Conservation (phyloP, 257 asterid genomes). For the Ilex aquifolium region DNA sequence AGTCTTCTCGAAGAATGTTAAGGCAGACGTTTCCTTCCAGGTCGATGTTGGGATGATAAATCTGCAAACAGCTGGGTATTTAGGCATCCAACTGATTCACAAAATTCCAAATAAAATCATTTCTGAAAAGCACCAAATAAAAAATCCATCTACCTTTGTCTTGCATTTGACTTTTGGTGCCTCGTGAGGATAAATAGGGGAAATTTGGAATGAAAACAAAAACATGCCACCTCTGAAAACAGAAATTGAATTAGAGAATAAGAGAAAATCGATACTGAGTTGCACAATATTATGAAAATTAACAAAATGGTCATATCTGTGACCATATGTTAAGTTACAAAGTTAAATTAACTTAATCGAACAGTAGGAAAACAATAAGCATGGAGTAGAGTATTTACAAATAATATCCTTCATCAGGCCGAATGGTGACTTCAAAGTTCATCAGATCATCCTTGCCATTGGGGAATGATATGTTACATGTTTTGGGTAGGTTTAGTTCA, state of each 20-base stretch:
- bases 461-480: conserved; percentile 81
- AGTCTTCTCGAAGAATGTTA: conserved; percentile 97
- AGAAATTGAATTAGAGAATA: conserved; percentile 1
- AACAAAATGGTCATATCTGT: background rate
- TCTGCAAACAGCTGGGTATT: conserved; percentile 34
- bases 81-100: background rate
- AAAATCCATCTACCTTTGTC: conserved; percentile 67
- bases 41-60: conserved; percentile 95
- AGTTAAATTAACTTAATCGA: too few relatives aligned
- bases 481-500: conserved; percentile 80
- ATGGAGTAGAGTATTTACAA: conserved; percentile 35
- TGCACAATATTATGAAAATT: background rate
- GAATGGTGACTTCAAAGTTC: conserved; percentile 91
- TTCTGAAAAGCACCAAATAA: background rate
- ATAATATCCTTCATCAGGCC: conserved; percentile 94
- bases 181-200: conserved; percentile 96
- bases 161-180: conserved; percentile 99
- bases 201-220: conserved; percentile 80
- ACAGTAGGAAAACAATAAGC: background rate
- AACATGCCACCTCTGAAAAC: conserved; percentile 71
- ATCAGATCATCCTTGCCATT: conserved; percentile 93
- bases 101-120: background rate
- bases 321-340: background rate
- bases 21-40: conserved; percentile 96
- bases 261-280: background rate